Base-by-base conservation (phyloP, 2,329 filamentous ascomycete species). In the Cladosporium sp. region DNA sequence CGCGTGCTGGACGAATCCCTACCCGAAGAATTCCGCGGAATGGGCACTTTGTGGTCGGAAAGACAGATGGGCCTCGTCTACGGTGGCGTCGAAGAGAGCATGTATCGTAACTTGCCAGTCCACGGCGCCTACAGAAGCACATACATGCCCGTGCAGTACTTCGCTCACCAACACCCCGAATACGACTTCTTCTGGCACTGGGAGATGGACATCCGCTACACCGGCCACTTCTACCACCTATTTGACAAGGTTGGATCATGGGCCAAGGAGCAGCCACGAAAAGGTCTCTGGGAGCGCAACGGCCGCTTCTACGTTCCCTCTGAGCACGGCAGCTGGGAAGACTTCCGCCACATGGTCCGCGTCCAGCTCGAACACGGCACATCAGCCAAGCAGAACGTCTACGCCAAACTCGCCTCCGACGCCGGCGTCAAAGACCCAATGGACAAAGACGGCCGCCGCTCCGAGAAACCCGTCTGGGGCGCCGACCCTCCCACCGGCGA, bases 131-230 rank as follows among this genome's bases (percentile, higher is more conserved):
- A 83, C 73, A 83, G 88, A 55, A 92, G 90, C 57, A 84, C 94
- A 9, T 91, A 92, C 67, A 96, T 97, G 90, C 91, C 92, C 0
- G 87, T 97, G 78, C 92, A 97, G 70, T 89, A 93, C 73, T 97
- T 97, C 72, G 90, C 92, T 5, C 86, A 92, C 69, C 83, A 85
- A 67, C 92, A 96, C 73, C 89, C 90, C 1, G 92, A 96, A 72
- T 96, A 92, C 69, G 90, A 95, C 50, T 90, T 86, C 75, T 91
- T 92, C 74, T 96, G 92, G 92, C 90, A 96, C 65, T 95, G 92
- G 90, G 92, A 96, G 73, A 93, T 96, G 87, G 92, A 96, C 68
- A 85, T 92, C 45, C 87, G 91, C 30, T 96, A 95, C 73, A 94
- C 89, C 0, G 91, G 92, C 37, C 91, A 96, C 74, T 93, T 89